A percentile compares a stretch with the other conserved stretches of the same genome.
These are phyloP conservation scores for Schizochytrium sp. DNA, from an alignment of 108 stramenopile genomes.

Conservation along the genomic window DNA sequence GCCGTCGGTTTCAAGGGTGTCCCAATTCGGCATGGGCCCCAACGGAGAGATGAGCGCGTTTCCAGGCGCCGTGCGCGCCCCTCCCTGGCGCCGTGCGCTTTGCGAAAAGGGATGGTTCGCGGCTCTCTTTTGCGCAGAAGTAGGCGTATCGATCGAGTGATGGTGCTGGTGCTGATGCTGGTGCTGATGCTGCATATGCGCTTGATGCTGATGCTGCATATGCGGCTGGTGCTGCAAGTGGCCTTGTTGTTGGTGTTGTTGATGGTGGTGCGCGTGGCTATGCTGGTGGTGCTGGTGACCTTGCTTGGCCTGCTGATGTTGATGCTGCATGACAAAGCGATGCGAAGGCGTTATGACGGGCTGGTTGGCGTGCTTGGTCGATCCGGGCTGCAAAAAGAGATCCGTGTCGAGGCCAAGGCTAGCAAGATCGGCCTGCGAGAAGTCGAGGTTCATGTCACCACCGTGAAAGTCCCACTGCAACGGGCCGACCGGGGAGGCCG, in stretches of 20 bases:
- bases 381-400: not conserved
- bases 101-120: not conserved
- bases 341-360: not conserved
- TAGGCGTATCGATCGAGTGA: not conserved
- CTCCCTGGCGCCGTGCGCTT: not conserved
- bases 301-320: not conserved
- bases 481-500: not conserved
- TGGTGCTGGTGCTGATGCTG: not conserved
- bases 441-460: not conserved
- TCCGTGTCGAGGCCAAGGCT: constrained; percentile 6
- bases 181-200: not conserved
- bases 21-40: not conserved
- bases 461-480: not conserved
- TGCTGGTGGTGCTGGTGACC: not conserved
- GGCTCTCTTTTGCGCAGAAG: not conserved
- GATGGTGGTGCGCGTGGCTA: not conserved
- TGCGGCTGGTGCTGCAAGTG: not conserved
- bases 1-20: not conserved
- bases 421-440: not conserved
- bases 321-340: not conserved
- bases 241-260: not conserved
- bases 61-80: not conserved
- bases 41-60: not conserved
- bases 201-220: not conserved
- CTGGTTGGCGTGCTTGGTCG: not conserved